Evolutionary conservation across 2,329 filamentous ascomycete genomes (phyloP).

Genomic region (Nemania diffusa): DNA sequence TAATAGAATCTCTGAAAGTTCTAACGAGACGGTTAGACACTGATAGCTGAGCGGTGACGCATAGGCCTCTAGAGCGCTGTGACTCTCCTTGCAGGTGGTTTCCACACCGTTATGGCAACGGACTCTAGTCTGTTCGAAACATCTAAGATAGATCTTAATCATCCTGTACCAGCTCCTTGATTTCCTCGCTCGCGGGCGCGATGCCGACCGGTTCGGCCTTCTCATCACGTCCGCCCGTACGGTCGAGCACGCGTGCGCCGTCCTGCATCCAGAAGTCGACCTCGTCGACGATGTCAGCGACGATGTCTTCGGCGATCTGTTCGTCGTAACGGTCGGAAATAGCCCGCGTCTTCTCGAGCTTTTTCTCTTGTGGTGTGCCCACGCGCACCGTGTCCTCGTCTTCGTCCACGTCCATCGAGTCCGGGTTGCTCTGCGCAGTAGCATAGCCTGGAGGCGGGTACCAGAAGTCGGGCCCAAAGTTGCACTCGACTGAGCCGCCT

Average conservation of each 20-base stretch:
- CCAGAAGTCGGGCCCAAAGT: slow-evolving; percentile 96
- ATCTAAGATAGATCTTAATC: slow-evolving; percentile 53
- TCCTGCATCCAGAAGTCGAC: slow-evolving; percentile 89
- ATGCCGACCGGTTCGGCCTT: slow-evolving; percentile 57
- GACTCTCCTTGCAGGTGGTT: too few relatives aligned
- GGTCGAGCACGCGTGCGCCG: slow-evolving; percentile 61
- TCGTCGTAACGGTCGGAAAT: slow-evolving; percentile 86
- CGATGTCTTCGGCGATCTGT: slow-evolving; percentile 92
- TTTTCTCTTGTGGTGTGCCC: slow-evolving; percentile 27
- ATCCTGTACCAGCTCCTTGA: slow-evolving; percentile 73
- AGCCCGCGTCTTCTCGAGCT: slow-evolving; percentile 60
- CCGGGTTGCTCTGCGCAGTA: slow-evolving; percentile 52
- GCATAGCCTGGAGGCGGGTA: slow-evolving; percentile 69
- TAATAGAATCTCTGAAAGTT: neutral
- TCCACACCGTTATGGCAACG: too few relatives aligned
- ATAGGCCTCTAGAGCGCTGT: too few relatives aligned
- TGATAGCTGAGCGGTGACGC: too few relatives aligned
- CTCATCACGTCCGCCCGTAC: slow-evolving; percentile 55
- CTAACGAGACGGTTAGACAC: too few relatives aligned
- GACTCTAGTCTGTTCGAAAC: too few relatives aligned
- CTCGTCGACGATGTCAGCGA: slow-evolving; percentile 94
- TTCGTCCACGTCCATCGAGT: slow-evolving; percentile 58
- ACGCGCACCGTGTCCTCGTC: slow-evolving; percentile 45
- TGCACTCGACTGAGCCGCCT: slow-evolving; percentile 89
- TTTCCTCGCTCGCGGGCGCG: slow-evolving; percentile 64